These are phyloP conservation scores for Pythium scleroteichum DNA, from an alignment of 352 stramenopile genomes.

Conservation along the genomic window DNA sequence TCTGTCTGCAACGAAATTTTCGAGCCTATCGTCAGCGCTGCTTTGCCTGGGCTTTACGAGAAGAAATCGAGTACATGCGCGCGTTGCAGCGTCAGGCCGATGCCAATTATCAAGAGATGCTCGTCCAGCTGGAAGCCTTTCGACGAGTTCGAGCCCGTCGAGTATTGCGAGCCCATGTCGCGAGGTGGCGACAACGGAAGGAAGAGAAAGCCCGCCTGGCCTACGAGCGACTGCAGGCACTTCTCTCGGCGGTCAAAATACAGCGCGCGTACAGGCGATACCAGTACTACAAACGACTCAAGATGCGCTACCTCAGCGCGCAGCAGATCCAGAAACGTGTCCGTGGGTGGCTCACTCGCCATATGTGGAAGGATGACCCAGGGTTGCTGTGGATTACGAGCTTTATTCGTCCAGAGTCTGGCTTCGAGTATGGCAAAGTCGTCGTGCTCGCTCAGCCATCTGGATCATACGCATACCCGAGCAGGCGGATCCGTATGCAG, in stretches of 20 bases:
- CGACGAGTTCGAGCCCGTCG: conserved; percentile 45
- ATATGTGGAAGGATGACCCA: conserved; percentile 67
- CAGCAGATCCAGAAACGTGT: conserved; percentile 55
- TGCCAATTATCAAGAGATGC: conserved; percentile 43
- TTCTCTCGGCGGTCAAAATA: conserved; percentile 57
- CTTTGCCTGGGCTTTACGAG: conserved; percentile 48
- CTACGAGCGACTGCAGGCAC: conserved; percentile 40
- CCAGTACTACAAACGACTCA: conserved; percentile 42
- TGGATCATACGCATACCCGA: conserved; percentile 59
- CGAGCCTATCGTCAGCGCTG: conserved; percentile 53
- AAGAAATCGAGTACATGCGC: conserved; percentile 61
- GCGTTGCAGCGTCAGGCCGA: conserved; percentile 46
- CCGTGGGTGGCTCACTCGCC: conserved; percentile 64
- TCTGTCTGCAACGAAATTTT: conserved; percentile 58
- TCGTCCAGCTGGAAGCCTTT: conserved; percentile 50
- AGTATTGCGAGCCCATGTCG: conserved; percentile 48
- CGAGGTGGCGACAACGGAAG: conserved; percentile 41
- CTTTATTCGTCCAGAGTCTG: conserved; percentile 42
- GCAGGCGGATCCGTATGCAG: conserved; percentile 40
- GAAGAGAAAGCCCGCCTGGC: conserved; percentile 31
- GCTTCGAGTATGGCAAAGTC: conserved; percentile 52
- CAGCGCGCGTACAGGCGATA: conserved; percentile 62
- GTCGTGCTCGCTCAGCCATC: conserved; percentile 42
- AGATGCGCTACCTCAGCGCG: conserved; percentile 49
- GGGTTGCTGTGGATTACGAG: conserved; percentile 37